A percentile compares a stretch with the other conserved stretches of the same genome.
These are phyloP conservation scores for Aspergillus aculeatinus DNA, from an alignment of 2,329 filamentous ascomycete genomes.

Conservation along the genomic window DNA sequence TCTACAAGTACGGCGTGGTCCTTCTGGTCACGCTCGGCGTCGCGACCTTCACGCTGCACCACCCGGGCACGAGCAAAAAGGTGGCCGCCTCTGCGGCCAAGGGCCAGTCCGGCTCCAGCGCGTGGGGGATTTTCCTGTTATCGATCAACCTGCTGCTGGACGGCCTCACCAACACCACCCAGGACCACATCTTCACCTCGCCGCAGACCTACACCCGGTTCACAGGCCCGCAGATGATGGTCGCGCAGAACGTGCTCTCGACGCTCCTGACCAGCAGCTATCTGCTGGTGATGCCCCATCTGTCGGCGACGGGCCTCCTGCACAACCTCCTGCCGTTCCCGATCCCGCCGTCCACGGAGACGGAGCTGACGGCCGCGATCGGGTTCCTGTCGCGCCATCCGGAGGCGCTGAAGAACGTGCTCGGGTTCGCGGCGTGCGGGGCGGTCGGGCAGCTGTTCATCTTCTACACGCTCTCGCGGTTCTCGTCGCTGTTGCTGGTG, in stretches of 20 bases:
- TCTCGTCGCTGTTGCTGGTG: conserved; percentile 86
- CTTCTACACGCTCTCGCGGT: conserved; percentile 90
- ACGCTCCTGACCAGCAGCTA: conserved; percentile 75
- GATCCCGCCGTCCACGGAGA: conserved; percentile 57
- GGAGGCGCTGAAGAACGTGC: conserved; percentile 77
- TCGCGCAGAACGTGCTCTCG: conserved; percentile 87
- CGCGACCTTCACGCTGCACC: conserved; percentile 89
- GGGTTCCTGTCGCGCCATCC: conserved; percentile 79
- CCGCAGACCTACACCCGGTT: conserved; percentile 68
- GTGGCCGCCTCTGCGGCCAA: conserved; percentile 47
- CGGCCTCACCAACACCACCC: conserved; percentile 91
- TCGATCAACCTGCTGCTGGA: conserved; percentile 91
- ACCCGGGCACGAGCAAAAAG: conserved; percentile 61
- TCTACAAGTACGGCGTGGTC: conserved; percentile 96
- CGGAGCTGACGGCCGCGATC: conserved; percentile 76
- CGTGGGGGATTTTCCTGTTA: conserved; percentile 72
- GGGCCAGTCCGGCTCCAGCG: conserved; percentile 65
- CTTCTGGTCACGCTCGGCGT: conserved; percentile 87
- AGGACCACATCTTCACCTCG: conserved; percentile 85
- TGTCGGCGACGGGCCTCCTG: conserved; percentile 67
- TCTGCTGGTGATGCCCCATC: conserved; percentile 73
- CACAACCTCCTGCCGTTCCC: conserved; percentile 67
- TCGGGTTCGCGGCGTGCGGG: conserved; percentile 86
- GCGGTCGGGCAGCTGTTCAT: conserved; percentile 96
- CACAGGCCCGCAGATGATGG: conserved; percentile 98